Evolutionary conservation across 192 early-diverging fungal species (phyloP).

Genomic region (Funneliformis geosporum): DNA sequence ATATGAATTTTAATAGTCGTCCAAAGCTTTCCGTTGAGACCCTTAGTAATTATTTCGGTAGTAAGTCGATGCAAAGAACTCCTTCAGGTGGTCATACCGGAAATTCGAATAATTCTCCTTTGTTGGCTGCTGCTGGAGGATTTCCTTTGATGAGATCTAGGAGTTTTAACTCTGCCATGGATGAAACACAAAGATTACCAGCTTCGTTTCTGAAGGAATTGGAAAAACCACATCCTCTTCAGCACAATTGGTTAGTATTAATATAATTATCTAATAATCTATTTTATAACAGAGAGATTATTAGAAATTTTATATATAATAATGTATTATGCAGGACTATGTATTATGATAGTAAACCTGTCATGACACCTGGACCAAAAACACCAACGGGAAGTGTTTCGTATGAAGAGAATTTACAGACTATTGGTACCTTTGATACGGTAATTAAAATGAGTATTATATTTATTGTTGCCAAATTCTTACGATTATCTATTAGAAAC

Average conservation of each 20-base stretch:
- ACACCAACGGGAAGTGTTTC: constrained; percentile 6
- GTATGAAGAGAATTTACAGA: constrained; percentile 29
- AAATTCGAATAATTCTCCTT: background rate
- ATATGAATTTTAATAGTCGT: background rate
- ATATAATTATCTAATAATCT: background rate
- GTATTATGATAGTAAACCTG: constrained; percentile 35
- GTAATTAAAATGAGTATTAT: background rate
- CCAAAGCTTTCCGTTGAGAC: constrained; percentile 22
- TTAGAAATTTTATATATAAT: background rate
- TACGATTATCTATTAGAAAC: background rate
- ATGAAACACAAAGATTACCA: background rate
- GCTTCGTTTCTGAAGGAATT: constrained; percentile 9
- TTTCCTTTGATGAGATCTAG: constrained; percentile 25
- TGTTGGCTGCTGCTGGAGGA: constrained; percentile 11
- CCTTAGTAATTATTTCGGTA: constrained; percentile 4
- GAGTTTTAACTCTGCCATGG: constrained; percentile 29
- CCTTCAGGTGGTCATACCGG: constrained; percentile 12
- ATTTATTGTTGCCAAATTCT: background rate
- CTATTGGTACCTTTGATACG: constrained; percentile 24
- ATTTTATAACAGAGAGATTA: background rate
- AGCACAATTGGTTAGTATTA: constrained; percentile 43
- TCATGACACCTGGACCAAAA: constrained; percentile 30
- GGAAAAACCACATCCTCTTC: constrained; percentile 40
- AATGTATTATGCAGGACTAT: constrained; percentile 22
- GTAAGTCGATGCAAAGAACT: constrained; percentile 20